These are phyloP conservation scores for Solanum hybrid DNA, from an alignment of 305 asterid genomes.

Conservation along the genomic window DNA sequence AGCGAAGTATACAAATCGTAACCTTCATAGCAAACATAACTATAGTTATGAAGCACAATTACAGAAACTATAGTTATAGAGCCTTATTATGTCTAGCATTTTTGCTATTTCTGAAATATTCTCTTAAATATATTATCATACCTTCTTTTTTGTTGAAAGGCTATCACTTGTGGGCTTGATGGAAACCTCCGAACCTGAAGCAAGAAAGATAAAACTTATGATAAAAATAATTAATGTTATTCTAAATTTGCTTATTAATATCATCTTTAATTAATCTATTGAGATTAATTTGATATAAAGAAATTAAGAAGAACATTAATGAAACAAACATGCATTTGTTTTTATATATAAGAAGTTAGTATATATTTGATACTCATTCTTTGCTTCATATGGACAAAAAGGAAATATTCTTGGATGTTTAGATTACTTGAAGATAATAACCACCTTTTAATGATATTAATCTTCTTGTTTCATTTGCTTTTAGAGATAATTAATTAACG, in stretches of 20 bases:
- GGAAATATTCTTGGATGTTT: background rate
- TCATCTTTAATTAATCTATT: background rate
- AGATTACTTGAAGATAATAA: background rate
- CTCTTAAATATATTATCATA: background rate
- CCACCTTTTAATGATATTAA: background rate
- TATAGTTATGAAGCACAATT: no score
- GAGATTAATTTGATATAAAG: background rate
- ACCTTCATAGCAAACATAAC: background rate
- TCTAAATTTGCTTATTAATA: background rate
- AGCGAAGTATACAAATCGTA: background rate
- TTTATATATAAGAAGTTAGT: background rate
- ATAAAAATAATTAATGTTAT: background rate
- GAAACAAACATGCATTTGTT: background rate
- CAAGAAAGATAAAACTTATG: slow-evolving; percentile 1
- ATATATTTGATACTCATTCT: background rate
- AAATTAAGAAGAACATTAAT: background rate
- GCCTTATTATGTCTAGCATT: no score
- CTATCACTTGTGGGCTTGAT: slow-evolving; percentile 3
- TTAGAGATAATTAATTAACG: background rate
- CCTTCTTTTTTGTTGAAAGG: slow-evolving; percentile 3
- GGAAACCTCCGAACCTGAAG: background rate
- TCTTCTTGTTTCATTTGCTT: background rate
- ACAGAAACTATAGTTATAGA: background rate
- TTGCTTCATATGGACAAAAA: slow-evolving; percentile 5
- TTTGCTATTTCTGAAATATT: background rate